Base-by-base conservation (phyloP, 2,329 filamentous ascomycete species). In the Aspergillus udagawae region DNA sequence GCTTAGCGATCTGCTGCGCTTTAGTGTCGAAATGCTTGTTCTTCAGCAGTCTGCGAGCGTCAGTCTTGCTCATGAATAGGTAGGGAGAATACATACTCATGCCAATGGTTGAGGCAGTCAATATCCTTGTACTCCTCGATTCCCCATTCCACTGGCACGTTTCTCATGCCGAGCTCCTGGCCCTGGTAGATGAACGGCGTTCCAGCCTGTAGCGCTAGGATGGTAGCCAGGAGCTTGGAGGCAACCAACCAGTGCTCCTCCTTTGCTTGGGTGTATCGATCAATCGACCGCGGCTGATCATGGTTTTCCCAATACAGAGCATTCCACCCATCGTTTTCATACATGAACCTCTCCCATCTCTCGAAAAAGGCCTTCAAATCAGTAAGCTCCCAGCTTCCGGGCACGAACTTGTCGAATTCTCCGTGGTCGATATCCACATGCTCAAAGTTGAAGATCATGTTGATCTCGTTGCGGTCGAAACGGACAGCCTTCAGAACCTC, bases 401-500 rank as follows among this genome's bases (percentile, higher is more conserved):
- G n/a, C 44, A 25, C 12, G 44, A 82, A 83, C 55, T 83, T 80
- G 65, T 83, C 79, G 71, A 65, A 75, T 68, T 55, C 53, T 4
- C 69, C 83, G 49, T 82, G 77, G 3, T 83, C 86, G 17, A 87
- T 75, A 65, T 87, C 81, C 7, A 89, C 84, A 10, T 86, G 80
- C 62, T 89, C 86, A 67, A 90, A 90, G 64, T 88, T 84, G 72
- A 90, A 90, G 38, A 90, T 86, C 86, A 90, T 90, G 68, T 83
- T 86, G 48, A 90, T 73, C 66, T 89, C 85, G 32, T 80, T 78
- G 17, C 82, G 78, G 52, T 83, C 80, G 23, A 78, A 80, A 2
- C 78, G 78, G 2, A 89, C 85, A 6, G 79, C 79, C 14, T 76
- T 75, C 5, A 85, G 65, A 1, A 84, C 77, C 56, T 83, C 80